These are phyloP conservation scores for Cinnamomum chago DNA, from an alignment of 164 flowering plant genomes.

Conservation along the genomic window DNA sequence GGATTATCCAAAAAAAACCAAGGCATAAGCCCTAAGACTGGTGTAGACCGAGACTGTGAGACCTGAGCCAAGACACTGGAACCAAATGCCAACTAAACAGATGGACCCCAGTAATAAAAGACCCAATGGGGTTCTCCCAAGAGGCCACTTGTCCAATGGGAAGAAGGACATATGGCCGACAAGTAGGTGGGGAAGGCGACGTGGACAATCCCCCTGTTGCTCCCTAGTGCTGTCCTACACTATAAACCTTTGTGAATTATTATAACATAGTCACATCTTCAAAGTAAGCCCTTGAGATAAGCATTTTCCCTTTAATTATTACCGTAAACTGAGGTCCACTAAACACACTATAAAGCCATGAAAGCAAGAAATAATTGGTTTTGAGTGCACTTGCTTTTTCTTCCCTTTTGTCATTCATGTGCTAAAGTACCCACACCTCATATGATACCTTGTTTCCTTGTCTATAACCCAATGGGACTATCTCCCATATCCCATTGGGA, in stretches of 20 bases:
- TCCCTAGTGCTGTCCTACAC: slow-evolving; percentile 9
- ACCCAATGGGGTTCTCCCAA: background rate
- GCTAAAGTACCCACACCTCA: slow-evolving; percentile 2
- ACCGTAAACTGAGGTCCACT: slow-evolving; percentile 4
- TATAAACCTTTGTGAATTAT: background rate
- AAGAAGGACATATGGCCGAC: slow-evolving; percentile 4
- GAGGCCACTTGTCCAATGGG: background rate
- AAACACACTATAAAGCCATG: slow-evolving; percentile 6
- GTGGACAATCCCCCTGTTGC: slow-evolving; percentile 4
- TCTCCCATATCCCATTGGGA: background rate
- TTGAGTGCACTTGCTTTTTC: slow-evolving; percentile 6
- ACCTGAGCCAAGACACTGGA: background rate
- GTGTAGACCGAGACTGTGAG: background rate
- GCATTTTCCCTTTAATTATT: slow-evolving; percentile 5
- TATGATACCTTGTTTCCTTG: slow-evolving; percentile 2
- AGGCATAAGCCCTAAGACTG: too few species aligned
- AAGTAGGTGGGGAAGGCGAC: slow-evolving; percentile 4
- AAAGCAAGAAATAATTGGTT: slow-evolving; percentile 1
- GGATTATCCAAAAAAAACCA: background rate
- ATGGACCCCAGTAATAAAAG: background rate
- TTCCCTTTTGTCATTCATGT: slow-evolving; percentile 2
- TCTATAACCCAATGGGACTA: background rate
- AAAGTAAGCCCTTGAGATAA: slow-evolving; percentile 1
- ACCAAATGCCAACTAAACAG: background rate
- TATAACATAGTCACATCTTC: slow-evolving; percentile 5